Percentiles rank a stretch among this genome's conserved stretches.
phyloP scores from a whole-genome alignment of 1,139 yeast genomes.

The Magnusiomyces sp. region DNA sequence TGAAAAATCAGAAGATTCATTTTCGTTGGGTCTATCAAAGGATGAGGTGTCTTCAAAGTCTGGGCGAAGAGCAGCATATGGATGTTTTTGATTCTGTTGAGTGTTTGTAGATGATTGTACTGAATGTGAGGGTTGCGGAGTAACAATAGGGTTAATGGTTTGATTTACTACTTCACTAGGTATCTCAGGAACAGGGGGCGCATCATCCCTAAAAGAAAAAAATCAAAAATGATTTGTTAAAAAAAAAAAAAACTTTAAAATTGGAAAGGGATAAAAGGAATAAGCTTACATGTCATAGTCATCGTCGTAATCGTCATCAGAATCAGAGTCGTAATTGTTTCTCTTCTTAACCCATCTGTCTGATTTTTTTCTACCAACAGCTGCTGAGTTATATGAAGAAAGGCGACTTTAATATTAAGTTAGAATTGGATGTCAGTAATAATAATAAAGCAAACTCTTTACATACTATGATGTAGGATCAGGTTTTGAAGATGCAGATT shows the following conservation, averaged over 20 bases:
- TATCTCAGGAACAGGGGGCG: neutral
- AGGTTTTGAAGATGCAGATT: neutral
- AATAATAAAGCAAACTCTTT: neutral
- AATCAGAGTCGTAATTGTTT: slow-evolving; percentile 27
- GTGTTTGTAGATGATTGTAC: too few species aligned
- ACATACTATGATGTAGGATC: neutral
- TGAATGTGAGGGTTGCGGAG: too few species aligned
- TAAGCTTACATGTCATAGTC: slow-evolving; percentile 19
- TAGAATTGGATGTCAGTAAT: neutral
- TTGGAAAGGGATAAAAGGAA: neutral
- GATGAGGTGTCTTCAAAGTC: too few species aligned
- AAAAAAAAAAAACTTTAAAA: neutral
- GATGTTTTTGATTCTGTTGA: too few species aligned
- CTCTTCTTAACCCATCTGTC: slow-evolving; percentile 33
- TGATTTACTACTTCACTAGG: neutral
- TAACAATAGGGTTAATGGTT: too few species aligned
- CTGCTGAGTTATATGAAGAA: slow-evolving; percentile 25
- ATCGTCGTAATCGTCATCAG: slow-evolving; percentile 25
- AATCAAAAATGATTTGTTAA: neutral
- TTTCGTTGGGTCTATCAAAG: too few species aligned
- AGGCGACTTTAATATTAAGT: slow-evolving; percentile 9
- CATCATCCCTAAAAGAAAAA: slow-evolving; percentile 1
- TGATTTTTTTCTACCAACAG: slow-evolving; percentile 33
- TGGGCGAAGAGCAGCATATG: too few species aligned
- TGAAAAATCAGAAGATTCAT: too few species aligned